Conservation (phyloP, 2,329 filamentous ascomycete species). For the Arachnomyces sp. region DNA sequence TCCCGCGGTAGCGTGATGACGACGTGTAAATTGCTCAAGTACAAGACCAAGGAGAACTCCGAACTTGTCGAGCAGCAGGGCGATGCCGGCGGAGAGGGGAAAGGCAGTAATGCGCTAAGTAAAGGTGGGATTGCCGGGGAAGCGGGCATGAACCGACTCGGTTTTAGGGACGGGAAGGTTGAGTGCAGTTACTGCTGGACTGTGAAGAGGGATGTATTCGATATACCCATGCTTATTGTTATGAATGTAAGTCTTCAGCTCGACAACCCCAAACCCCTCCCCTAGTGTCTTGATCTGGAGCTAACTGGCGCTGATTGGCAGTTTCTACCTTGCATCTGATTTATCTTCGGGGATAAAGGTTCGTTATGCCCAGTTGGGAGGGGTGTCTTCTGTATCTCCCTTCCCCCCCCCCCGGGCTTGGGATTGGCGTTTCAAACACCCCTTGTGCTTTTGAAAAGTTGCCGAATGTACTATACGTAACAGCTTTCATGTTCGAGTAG, state of each 20-base stretch:
- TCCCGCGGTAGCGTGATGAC: constrained; percentile 76
- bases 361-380: no score
- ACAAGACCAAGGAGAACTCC: constrained; percentile 62
- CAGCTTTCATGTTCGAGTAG: no score
- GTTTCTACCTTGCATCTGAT: constrained; percentile 23
- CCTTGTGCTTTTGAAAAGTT: no score
- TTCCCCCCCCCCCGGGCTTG: no score
- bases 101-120: constrained; percentile 24
- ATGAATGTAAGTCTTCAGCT: constrained; percentile 82
- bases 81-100: constrained; percentile 39
- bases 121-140: constrained; percentile 40
- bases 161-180: constrained; percentile 76
- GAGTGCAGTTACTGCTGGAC: constrained; percentile 96
- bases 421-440: no score
- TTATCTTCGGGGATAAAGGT: no score
- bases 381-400: no score
- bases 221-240: constrained; percentile 97
- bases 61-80: constrained; percentile 36
- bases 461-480: no score
- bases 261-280: not conserved
- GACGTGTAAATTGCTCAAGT: constrained; percentile 80
- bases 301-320: constrained; percentile 10
- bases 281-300: not conserved
- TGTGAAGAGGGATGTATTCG: constrained; percentile 92
- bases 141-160: constrained; percentile 70